phyloP scores from a whole-genome alignment of 225 moss, liverwort and hornwort species.

The Polytrichum commune region DNA sequence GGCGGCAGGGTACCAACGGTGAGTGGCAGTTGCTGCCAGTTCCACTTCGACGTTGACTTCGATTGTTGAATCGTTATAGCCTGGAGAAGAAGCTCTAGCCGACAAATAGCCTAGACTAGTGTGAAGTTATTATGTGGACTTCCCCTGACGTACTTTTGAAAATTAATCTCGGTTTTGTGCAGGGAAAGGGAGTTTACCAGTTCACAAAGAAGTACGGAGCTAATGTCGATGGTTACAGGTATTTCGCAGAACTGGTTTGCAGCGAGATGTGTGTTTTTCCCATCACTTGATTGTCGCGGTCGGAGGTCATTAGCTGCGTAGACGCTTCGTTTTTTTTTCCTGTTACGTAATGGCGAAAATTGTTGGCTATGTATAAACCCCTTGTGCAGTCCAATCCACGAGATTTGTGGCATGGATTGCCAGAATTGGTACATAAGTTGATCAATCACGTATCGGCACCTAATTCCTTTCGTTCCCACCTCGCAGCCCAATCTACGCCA shows the following conservation, averaged over 20 bases:
- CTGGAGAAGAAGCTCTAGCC: too few species aligned
- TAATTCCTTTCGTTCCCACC: too few species aligned
- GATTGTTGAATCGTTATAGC: too few species aligned
- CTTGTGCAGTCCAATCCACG: constrained; percentile 34
- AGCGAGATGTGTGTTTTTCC: neutral
- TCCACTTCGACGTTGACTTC: too few species aligned
- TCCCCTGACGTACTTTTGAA: neutral
- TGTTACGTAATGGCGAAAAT: too few species aligned
- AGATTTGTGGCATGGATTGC: too few species aligned
- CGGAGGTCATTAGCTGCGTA: too few species aligned
- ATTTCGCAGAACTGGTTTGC: neutral
- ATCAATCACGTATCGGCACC: too few species aligned
- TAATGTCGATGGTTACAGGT: constrained; percentile 92
- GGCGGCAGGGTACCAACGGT: constrained; percentile 44
- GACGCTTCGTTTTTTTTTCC: too few species aligned
- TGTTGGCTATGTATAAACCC: neutral
- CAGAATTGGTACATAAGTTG: too few species aligned
- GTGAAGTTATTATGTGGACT: neutral
- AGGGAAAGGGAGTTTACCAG: constrained; percentile 92
- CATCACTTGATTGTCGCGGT: too few species aligned
- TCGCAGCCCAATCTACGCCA: constrained; percentile 44
- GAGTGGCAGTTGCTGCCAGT: neutral
- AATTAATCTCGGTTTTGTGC: neutral
- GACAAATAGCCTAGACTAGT: too few species aligned
- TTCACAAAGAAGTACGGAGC: constrained; percentile 91